These are phyloP conservation scores for Alternaria incomplexa DNA, from an alignment of 2,329 filamentous ascomycete species.

Conservation along the genomic window DNA sequence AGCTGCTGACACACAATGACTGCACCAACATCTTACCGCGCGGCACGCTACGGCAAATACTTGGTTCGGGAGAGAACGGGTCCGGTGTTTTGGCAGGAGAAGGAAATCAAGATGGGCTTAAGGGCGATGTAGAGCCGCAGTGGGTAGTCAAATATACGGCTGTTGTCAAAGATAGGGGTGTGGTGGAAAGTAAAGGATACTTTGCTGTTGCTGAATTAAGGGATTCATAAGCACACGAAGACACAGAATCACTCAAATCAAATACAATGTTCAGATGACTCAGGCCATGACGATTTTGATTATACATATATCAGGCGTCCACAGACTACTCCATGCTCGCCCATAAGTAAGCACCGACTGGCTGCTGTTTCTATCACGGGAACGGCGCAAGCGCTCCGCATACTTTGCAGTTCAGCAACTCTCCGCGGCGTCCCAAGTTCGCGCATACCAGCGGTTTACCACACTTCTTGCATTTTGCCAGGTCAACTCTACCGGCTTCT, in stretches of 20 bases:
- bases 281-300: neutral
- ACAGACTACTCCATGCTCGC: neutral
- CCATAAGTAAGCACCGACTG: neutral
- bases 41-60: slow-evolving; percentile 82
- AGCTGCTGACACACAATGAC: slow-evolving; percentile 92
- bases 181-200: slow-evolving; percentile 98
- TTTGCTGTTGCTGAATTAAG: slow-evolving; percentile 81
- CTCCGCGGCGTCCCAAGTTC: neutral
- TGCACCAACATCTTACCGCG: slow-evolving; percentile 88
- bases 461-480: neutral
- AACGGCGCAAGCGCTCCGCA: neutral
- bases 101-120: slow-evolving; percentile 62
- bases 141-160: slow-evolving; percentile 99
- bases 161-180: slow-evolving; percentile 88
- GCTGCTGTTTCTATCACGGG: neutral
- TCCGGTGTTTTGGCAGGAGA: slow-evolving; percentile 77
- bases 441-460: neutral
- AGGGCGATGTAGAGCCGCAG: slow-evolving; percentile 80
- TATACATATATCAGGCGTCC: neutral
- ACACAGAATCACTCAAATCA: neutral
- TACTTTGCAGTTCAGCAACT: neutral
- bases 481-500: neutral
- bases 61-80: slow-evolving; percentile 74
- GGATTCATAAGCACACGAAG: slow-evolving; percentile 10
- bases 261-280: neutral